These are phyloP conservation scores for Pterocarpus macrocarpus DNA, from an alignment of 306 rosid species.

Conservation along the genomic window DNA sequence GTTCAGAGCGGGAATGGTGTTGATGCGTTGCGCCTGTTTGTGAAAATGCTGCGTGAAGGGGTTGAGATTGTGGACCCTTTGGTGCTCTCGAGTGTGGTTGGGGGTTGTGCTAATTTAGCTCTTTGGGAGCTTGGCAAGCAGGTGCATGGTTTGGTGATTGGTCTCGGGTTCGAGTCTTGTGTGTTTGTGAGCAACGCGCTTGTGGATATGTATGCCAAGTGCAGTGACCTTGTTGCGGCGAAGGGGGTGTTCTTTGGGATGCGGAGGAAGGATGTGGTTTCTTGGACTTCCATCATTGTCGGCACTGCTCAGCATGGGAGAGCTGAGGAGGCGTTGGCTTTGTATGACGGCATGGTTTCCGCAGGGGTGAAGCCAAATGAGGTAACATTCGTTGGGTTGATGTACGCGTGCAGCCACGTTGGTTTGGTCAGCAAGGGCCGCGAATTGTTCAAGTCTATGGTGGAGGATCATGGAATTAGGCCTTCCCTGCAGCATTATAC, in stretches of 20 bases:
- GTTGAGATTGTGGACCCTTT: slow-evolving; percentile 74
- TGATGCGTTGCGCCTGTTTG: slow-evolving; percentile 66
- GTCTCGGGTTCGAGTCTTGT: slow-evolving; percentile 81
- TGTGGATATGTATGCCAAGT: slow-evolving; percentile 90
- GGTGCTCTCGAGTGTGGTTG: slow-evolving; percentile 80
- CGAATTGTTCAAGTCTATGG: slow-evolving; percentile 74
- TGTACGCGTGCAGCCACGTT: slow-evolving; percentile 86
- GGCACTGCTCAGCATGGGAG: slow-evolving; percentile 85
- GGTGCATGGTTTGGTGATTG: slow-evolving; percentile 68
- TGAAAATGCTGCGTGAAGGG: slow-evolving; percentile 74
- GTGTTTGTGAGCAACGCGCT: slow-evolving; percentile 82
- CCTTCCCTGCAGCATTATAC: slow-evolving; percentile 92
- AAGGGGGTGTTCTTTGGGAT: slow-evolving; percentile 65
- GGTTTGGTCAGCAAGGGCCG: slow-evolving; percentile 78
- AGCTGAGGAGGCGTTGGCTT: slow-evolving; percentile 75
- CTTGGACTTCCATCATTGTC: slow-evolving; percentile 95
- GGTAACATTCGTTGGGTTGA: slow-evolving; percentile 89
- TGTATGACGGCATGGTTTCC: slow-evolving; percentile 75
- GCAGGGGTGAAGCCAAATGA: slow-evolving; percentile 77
- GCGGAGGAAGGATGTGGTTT: slow-evolving; percentile 72
- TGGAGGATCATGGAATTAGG: slow-evolving; percentile 60
- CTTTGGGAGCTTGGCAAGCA: slow-evolving; percentile 83
- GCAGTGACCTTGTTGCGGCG: slow-evolving; percentile 80
- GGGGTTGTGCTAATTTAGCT: slow-evolving; percentile 83
- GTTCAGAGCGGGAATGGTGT: slow-evolving; percentile 79